Evolutionary conservation across 768 basidiomycete genomes (phyloP), one percentile per base, ranked within the genome.

Genomic region (Galerina sulciceps): DNA sequence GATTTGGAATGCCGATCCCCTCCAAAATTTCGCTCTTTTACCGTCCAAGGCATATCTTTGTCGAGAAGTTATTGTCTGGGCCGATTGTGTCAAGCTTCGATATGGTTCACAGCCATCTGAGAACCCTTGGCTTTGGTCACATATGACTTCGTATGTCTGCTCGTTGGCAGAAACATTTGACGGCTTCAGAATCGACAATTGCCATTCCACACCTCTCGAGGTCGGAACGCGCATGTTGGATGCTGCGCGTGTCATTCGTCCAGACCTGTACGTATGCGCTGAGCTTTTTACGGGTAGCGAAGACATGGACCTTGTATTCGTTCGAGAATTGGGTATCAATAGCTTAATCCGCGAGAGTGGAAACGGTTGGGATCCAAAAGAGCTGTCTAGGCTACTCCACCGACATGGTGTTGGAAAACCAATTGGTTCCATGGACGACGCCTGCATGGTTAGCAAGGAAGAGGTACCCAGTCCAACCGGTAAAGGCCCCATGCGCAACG

Each of bases 111-210:
- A 81, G 6, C 90, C 90, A 2, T 76, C 82, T 0, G 88, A 89
- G 62, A 97, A 96, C 71, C 94, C 94, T 0, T 98, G 93, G 93
- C 78, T 99, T 42, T 99, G 97, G 97, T 71, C 83, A 35, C 89
- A 94, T 74, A 98, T 99, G 87, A 88, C 82, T 10, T 76, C 79
- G 53, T 99, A 99, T 65, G 92, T 95, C 56, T 82, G 81, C 48
- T 80, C 81, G 9, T 88, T 99, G 23, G 97, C 96, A 0, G 76
- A 75, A 38, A 83, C 84, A 8, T 99, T 98, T 69, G 91, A 98
- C 59, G 97, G 97, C 10, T 99, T 99, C 83, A 86, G 97, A 26
- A 90, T 99, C 66, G 97, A 99, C 75, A 99, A 99, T 70, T 97
- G 94, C 61, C 96, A 99, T 75, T 99, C 96, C 3, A 99, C 97